Percentiles rank a stretch among this genome's conserved stretches.
Conservation (phyloP, 176 grass and related monocot genomes). For the Bonia amplexicaulis region DNA sequence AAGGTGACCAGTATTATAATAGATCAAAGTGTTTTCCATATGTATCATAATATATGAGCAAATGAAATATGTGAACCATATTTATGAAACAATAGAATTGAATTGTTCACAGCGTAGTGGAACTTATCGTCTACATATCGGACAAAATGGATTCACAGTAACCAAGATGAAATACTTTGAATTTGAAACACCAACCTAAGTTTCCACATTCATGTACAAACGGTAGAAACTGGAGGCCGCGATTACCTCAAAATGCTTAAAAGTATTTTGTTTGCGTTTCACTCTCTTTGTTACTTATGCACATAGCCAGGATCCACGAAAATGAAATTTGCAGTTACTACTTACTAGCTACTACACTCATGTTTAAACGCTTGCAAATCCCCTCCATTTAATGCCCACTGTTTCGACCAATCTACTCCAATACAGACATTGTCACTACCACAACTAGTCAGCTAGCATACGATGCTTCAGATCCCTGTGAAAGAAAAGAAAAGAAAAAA, state of each 20-base stretch:
- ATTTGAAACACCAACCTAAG: background rate
- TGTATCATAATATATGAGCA: background rate
- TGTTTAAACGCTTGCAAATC: background rate
- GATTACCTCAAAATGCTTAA: background rate
- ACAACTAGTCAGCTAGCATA: background rate
- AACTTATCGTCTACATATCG: background rate
- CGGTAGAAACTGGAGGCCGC: background rate
- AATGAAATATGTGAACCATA: background rate
- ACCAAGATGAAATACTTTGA: background rate
- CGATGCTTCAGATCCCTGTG: background rate
- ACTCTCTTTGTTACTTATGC: background rate
- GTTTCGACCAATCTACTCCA: background rate
- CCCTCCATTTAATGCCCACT: background rate
- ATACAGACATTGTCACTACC: background rate
- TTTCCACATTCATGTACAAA: background rate
- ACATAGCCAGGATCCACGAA: background rate
- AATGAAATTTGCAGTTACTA: background rate
- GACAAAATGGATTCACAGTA: background rate
- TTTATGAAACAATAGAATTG: background rate
- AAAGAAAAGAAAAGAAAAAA: background rate
- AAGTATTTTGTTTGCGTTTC: background rate
- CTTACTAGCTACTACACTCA: no score
- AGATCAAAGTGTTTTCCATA: background rate
- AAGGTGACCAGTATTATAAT: background rate
- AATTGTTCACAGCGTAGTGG: background rate